Percentiles rank a stretch among this genome's conserved stretches.
These are phyloP conservation scores for Sporothrix inflata DNA, from an alignment of 2,329 filamentous ascomycete species.

Conservation along the genomic window DNA sequence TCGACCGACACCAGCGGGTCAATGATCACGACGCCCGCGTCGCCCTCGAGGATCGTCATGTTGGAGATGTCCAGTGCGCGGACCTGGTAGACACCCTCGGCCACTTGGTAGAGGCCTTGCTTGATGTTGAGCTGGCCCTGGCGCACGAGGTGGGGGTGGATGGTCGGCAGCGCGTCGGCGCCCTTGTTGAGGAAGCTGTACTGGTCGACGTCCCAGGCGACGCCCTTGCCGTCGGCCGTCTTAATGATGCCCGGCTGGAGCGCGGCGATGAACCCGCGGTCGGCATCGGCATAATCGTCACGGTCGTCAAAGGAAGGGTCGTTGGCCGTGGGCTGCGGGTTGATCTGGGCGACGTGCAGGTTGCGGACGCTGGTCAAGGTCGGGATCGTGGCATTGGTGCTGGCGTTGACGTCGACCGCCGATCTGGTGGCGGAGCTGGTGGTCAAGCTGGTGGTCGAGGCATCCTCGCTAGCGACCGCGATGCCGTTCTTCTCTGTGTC, in stretches of 20 bases:
- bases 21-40: constrained; percentile 14
- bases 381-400: neutral
- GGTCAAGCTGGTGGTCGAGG: neutral
- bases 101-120: constrained; percentile 24
- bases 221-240: constrained; percentile 20
- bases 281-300: constrained; percentile 12
- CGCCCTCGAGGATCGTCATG: constrained; percentile 25
- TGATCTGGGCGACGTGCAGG: neutral
- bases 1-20: constrained; percentile 20
- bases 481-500: neutral
- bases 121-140: constrained; percentile 23
- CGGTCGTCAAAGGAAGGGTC: constrained; percentile 20
- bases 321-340: constrained; percentile 7
- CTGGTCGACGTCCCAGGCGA: constrained; percentile 15
- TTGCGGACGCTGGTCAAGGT: neutral
- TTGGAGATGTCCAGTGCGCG: constrained; percentile 28
- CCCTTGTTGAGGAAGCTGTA: constrained; percentile 8
- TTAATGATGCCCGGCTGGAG: constrained; percentile 16
- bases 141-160: constrained; percentile 25
- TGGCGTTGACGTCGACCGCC: neutral
- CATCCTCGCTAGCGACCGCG: neutral
- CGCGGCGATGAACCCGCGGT: constrained; percentile 17
- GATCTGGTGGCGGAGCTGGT: neutral
- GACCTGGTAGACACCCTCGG: constrained; percentile 22
- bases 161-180: constrained; percentile 1